phyloP scores from a whole-genome alignment of 495 filamentous ascomycete species.

The Daldinia vernicosa region DNA sequence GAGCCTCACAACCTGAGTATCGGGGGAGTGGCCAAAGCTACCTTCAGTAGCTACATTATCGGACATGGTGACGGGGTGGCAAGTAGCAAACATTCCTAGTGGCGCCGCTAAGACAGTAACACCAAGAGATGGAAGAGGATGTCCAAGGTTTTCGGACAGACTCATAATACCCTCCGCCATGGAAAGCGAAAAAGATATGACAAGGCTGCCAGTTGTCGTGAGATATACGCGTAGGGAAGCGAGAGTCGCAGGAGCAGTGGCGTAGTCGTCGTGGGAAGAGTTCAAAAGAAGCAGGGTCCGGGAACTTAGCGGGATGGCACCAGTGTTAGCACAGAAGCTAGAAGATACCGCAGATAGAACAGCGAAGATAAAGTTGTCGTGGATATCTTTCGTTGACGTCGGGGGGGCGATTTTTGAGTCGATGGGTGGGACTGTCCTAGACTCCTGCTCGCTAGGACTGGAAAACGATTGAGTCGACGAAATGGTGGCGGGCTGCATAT shows the following conservation, averaged over 20 bases:
- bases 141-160: conserved; percentile 49
- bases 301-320: conserved; percentile 55
- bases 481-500: conserved; percentile 46
- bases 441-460: conserved; percentile 34
- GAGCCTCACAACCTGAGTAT: conserved; percentile 53
- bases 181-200: conserved; percentile 55
- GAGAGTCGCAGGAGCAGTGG: conserved; percentile 45
- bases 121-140: conserved; percentile 47
- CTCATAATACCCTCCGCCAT: conserved; percentile 51
- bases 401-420: conserved; percentile 48
- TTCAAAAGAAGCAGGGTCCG: conserved; percentile 52
- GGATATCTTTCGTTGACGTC: conserved; percentile 44
- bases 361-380: conserved; percentile 58
- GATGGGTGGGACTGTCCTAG: conserved; percentile 16
- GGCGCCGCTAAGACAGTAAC: conserved; percentile 56
- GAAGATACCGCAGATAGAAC: conserved; percentile 55
- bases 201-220: conserved; percentile 57
- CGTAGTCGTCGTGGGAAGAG: conserved; percentile 36
- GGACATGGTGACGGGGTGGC: conserved; percentile 42
- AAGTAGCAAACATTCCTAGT: conserved; percentile 56
- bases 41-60: conserved; percentile 37
- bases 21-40: conserved; percentile 56
- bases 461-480: conserved; percentile 37
- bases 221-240: conserved; percentile 59
- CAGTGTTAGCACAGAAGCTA: conserved; percentile 51